Evolutionary conservation across 306 rosid species (phyloP).

Genomic region (Senna tora): DNA sequence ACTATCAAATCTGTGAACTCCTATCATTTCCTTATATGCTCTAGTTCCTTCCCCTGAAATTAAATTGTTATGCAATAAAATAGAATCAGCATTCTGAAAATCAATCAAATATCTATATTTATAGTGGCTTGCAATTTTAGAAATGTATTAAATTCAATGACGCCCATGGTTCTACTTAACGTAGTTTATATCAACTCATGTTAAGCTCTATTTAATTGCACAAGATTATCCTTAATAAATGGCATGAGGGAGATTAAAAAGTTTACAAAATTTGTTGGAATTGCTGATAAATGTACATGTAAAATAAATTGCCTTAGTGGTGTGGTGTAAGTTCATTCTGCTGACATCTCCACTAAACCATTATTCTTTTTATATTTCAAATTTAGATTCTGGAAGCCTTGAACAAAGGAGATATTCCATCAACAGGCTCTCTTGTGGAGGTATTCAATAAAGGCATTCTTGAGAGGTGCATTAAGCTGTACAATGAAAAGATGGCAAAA

Average conservation of each 20-base stretch:
- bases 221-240: background rate
- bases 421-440: conserved; percentile 90
- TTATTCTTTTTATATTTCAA: conserved; percentile 27
- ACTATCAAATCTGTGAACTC: conserved; percentile 4
- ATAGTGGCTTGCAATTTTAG: background rate
- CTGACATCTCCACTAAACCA: conserved; percentile 13
- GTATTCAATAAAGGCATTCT: conserved; percentile 85
- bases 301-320: background rate
- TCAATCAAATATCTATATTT: background rate
- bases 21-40: background rate
- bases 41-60: background rate
- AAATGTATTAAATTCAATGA: conserved; percentile 6
- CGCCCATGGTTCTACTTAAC: background rate
- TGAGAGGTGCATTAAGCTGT: conserved; percentile 75
- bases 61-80: background rate
- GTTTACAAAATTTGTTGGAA: background rate
- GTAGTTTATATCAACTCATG: background rate
- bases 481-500: conserved; percentile 54
- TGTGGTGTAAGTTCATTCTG: background rate
- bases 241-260: background rate
- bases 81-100: background rate
- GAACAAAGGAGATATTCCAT: conserved; percentile 96
- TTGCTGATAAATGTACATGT: conserved; percentile 10
- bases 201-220: background rate
- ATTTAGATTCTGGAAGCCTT: conserved; percentile 85